These are phyloP conservation scores for Neurospora sp. DNA, from an alignment of 2,329 filamentous ascomycete species.

Conservation along the genomic window DNA sequence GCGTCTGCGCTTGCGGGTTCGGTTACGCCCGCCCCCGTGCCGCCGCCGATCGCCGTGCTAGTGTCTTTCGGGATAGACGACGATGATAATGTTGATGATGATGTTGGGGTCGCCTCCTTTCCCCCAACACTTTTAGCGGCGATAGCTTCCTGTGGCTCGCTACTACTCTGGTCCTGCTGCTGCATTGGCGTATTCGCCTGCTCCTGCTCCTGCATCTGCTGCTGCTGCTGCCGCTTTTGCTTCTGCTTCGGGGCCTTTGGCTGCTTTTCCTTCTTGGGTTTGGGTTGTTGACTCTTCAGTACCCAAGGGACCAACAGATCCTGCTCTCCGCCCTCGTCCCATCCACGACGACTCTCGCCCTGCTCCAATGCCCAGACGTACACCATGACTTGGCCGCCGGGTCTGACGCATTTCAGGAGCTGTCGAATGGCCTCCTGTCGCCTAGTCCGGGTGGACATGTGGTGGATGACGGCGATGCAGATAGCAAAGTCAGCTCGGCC, in stretches of 20 bases:
- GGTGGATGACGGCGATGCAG: constrained; percentile 89
- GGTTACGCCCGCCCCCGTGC: neutral
- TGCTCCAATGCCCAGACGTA: constrained; percentile 98
- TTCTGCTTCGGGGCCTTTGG: constrained; percentile 9
- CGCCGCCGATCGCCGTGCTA: neutral
- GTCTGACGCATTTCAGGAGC: constrained; percentile 57
- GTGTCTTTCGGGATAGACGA: neutral
- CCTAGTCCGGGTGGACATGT: constrained; percentile 69
- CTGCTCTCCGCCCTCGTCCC: constrained; percentile 74
- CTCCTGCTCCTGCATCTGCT: constrained; percentile 2
- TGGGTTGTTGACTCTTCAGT: constrained; percentile 33
- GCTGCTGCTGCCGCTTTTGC: constrained; percentile 3
- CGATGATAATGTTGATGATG: neutral
- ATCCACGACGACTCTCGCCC: constrained; percentile 73
- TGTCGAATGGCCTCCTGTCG: constrained; percentile 62
- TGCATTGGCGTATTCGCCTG: neutral
- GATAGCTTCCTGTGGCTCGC: constrained; percentile 23
- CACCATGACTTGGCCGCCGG: constrained; percentile 60
- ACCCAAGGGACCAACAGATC: constrained; percentile 97
- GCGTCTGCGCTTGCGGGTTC: neutral
- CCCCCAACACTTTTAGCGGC: neutral
- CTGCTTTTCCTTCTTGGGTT: constrained; percentile 22
- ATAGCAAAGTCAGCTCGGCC: constrained; percentile 68
- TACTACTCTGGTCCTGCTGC: constrained; percentile 10
- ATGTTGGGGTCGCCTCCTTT: neutral